phyloP scores from a whole-genome alignment of 2,329 filamentous ascomycete genomes.

The Periconia sp. region DNA sequence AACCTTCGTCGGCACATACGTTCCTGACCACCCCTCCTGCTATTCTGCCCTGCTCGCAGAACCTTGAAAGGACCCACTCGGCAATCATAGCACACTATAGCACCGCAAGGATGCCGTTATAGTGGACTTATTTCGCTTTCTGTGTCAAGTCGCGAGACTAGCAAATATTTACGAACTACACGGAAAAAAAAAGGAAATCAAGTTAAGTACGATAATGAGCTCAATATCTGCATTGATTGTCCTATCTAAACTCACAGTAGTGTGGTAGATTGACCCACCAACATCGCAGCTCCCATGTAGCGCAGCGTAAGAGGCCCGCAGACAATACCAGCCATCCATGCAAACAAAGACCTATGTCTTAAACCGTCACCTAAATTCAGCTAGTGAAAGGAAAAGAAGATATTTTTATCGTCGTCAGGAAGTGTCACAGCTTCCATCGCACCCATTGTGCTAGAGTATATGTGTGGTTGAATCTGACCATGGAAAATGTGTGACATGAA shows the following conservation, averaged over 20 bases:
- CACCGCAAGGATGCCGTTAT: background rate
- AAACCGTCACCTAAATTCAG: background rate
- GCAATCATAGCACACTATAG: background rate
- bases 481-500: background rate
- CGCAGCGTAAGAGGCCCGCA: background rate
- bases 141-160: background rate
- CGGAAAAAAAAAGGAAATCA: too few species aligned
- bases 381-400: background rate
- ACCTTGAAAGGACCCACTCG: background rate
- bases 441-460: background rate
- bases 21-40: background rate
- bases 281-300: background rate
- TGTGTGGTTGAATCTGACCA: background rate
- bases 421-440: background rate
- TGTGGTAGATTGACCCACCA: background rate
- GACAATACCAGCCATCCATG: background rate
- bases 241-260: background rate
- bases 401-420: slow-evolving; percentile 1
- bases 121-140: background rate
- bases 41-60: background rate
- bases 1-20: background rate
- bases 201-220: background rate
- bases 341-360: background rate
- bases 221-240: slow-evolving; percentile 3
- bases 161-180: background rate